Conservation (phyloP, 2,329 filamentous ascomycete genomes). For the Alternaria novae-zelandiae region DNA sequence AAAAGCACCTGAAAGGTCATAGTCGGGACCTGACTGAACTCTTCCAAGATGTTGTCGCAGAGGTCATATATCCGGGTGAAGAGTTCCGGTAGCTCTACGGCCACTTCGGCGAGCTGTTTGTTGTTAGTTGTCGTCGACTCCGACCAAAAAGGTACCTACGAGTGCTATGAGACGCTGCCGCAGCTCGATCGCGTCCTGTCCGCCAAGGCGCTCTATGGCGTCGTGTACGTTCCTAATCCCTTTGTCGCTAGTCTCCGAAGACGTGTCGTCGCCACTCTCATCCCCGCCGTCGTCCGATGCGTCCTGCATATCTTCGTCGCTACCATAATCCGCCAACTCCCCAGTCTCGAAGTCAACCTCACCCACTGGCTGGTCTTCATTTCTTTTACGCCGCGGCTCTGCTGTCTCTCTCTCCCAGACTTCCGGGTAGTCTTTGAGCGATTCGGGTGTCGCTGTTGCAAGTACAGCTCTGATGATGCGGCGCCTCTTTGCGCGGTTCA, state of each 20-base stretch:
- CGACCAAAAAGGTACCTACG: conserved; percentile 39
- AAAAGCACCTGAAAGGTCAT: conserved; percentile 64
- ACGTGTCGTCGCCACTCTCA: conserved; percentile 9
- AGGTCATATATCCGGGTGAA: conserved; percentile 63
- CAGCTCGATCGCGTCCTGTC: conserved; percentile 64
- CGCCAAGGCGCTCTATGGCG: conserved; percentile 41
- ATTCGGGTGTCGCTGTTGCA: conserved; percentile 65
- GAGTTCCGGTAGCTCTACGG: conserved; percentile 48
- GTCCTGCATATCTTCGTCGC: conserved; percentile 42
- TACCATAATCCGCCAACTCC: conserved; percentile 63
- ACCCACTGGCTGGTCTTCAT: conserved; percentile 63
- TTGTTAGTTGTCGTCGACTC: conserved; percentile 19
- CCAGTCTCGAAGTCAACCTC: conserved; percentile 62
- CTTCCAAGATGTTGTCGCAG: conserved; percentile 64
- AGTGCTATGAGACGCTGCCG: conserved; percentile 69
- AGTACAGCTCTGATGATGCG: conserved; percentile 71
- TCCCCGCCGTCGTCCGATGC: conserved; percentile 9
- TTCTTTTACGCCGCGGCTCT: conserved; percentile 53
- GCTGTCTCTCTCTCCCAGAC: conserved; percentile 72
- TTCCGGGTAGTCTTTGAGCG: conserved; percentile 64
- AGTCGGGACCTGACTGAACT: conserved; percentile 65
- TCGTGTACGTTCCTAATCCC: conserved; percentile 14
- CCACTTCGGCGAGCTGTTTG: conserved; percentile 46
- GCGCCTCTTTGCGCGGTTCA: conserved; percentile 50
- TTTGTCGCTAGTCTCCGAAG: neutral